Evolutionary conservation across 805 yeast species (phyloP).

Genomic region (Cyberlindnera veronae): DNA sequence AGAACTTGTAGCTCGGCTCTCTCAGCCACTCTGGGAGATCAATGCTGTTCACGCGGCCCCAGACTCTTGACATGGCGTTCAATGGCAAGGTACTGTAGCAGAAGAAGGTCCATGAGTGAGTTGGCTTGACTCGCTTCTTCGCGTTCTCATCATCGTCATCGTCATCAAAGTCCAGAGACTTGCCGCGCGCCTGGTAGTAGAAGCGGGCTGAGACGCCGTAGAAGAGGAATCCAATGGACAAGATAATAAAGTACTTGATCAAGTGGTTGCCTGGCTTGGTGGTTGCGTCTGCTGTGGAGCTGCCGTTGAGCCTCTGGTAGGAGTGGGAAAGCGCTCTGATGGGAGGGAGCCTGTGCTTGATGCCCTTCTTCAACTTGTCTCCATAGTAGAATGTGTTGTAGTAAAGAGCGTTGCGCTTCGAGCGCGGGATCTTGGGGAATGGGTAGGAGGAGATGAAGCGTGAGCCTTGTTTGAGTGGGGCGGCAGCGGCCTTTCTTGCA

Average conservation of each 20-base stretch:
- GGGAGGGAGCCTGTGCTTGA: conserved; percentile 28
- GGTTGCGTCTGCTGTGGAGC: conserved; percentile 13
- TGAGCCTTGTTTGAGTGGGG: conserved; percentile 14
- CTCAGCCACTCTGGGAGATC: conserved; percentile 87
- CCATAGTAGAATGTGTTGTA: conserved; percentile 40
- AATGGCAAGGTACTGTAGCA: conserved; percentile 88
- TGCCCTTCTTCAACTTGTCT: conserved; percentile 30
- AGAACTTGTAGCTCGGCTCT: conserved; percentile 73
- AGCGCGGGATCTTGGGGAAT: conserved; percentile 55
- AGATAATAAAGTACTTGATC: conserved; percentile 28
- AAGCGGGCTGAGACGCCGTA: conserved; percentile 30
- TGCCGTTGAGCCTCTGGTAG: conserved; percentile 22
- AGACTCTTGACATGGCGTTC: conserved; percentile 83
- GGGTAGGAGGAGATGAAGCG: conserved; percentile 31
- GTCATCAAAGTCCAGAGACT: conserved; percentile 24
- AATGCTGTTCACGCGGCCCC: conserved; percentile 89
- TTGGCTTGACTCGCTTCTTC: conserved; percentile 45
- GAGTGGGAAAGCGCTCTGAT: conserved; percentile 26
- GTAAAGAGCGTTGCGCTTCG: conserved; percentile 50
- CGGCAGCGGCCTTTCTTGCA: conserved; percentile 9
- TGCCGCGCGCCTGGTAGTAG: conserved; percentile 22
- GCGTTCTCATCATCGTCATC: conserved; percentile 24
- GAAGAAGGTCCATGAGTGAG: conserved; percentile 83
- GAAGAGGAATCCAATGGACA: conserved; percentile 27
- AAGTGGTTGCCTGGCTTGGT: conserved; percentile 22